Conservation (phyloP, 441 rosid species). For the Aquilaria agallochum region DNA sequence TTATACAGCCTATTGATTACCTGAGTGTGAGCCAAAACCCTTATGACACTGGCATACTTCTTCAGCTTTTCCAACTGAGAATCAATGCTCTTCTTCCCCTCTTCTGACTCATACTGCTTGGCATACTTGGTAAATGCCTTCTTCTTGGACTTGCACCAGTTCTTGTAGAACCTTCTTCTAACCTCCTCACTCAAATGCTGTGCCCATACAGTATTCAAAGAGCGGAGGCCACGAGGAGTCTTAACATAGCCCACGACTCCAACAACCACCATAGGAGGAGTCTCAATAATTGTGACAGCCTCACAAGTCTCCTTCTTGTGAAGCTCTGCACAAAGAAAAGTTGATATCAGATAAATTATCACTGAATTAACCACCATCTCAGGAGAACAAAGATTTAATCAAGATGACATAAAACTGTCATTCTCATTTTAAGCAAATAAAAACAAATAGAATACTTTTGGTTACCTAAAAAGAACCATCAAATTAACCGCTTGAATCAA, state of each 20-base stretch:
- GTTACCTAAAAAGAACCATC: no score
- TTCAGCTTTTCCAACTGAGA: slow-evolving; percentile 81
- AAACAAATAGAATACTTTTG: no score
- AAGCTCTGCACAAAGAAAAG: slow-evolving; percentile 42
- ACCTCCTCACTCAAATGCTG: slow-evolving; percentile 92
- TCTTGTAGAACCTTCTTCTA: slow-evolving; percentile 83
- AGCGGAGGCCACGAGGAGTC: slow-evolving; percentile 80
- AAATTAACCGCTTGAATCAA: no score
- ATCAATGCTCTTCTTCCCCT: slow-evolving; percentile 65
- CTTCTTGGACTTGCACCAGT: slow-evolving; percentile 94
- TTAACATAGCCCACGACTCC: slow-evolving; percentile 86
- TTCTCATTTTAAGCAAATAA: no score
- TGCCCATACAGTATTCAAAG: slow-evolving; percentile 89
- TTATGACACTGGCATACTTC: slow-evolving; percentile 72
- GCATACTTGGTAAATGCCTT: slow-evolving; percentile 79
- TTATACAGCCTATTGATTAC: slow-evolving; percentile 15
- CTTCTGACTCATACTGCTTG: slow-evolving; percentile 57
- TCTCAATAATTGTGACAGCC: slow-evolving; percentile 81
- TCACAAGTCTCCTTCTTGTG: slow-evolving; percentile 98
- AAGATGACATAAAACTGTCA: no score
- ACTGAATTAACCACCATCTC: no score
- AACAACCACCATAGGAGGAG: slow-evolving; percentile 86
- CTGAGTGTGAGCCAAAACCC: slow-evolving; percentile 94
- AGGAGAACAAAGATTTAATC: no score
- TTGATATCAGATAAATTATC: no score